phyloP scores from a whole-genome alignment of 108 stramenopile species.

The Skeletonema tropicum region DNA sequence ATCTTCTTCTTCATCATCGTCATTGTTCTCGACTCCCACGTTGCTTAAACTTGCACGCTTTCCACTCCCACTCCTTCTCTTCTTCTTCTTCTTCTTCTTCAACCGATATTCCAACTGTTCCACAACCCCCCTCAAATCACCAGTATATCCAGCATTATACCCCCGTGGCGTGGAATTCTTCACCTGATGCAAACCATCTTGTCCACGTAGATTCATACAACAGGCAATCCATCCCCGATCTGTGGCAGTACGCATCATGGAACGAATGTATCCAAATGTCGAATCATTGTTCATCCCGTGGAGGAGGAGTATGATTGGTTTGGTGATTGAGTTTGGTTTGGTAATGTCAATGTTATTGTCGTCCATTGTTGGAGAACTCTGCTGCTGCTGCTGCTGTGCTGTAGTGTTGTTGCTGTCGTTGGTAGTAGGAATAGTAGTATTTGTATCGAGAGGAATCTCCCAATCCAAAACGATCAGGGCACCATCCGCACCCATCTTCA shows the following conservation, averaged over 20 bases:
- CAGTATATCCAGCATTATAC: conserved; percentile 81
- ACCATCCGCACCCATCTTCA: conserved; percentile 72
- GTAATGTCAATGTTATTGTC: conserved; percentile 33
- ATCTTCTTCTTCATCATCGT: neutral
- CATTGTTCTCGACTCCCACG: neutral
- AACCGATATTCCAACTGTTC: conserved; percentile 60
- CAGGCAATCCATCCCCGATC: conserved; percentile 83
- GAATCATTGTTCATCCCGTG: conserved; percentile 92
- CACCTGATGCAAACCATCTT: conserved; percentile 52
- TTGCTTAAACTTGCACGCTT: neutral
- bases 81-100: neutral
- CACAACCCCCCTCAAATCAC: conserved; percentile 75
- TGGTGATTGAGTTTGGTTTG: conserved; percentile 43
- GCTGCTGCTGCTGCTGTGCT: no score
- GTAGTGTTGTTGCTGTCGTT: conserved; percentile 14
- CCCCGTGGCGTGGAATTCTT: conserved; percentile 70
- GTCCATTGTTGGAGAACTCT: no score
- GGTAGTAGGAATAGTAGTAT: neutral
- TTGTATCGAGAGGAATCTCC: conserved; percentile 58
- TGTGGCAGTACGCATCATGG: conserved; percentile 72
- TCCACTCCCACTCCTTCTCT: neutral
- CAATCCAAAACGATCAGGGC: conserved; percentile 80
- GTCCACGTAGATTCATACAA: conserved; percentile 83
- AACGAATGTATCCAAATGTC: conserved; percentile 84
- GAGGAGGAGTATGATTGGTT: conserved; percentile 73